These are phyloP conservation scores for Lactarius quietus DNA, from an alignment of 768 basidiomycete species.

Conservation along the genomic window DNA sequence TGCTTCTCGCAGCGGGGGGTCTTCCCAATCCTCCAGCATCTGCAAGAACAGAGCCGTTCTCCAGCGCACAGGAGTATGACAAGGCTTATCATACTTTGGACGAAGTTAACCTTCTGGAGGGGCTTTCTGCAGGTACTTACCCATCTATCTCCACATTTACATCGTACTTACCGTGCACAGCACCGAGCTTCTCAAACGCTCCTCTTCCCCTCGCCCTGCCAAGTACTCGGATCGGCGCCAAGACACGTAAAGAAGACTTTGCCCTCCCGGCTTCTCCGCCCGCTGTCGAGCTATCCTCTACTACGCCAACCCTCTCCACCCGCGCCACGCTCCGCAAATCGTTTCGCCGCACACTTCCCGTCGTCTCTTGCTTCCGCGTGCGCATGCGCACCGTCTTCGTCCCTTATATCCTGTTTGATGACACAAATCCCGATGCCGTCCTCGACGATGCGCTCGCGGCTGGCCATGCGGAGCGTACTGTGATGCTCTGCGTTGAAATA, in stretches of 20 bases:
- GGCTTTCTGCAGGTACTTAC: slow-evolving; percentile 54
- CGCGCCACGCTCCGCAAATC: slow-evolving; percentile 80
- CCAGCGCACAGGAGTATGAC: slow-evolving; percentile 38
- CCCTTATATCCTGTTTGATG: slow-evolving; percentile 68
- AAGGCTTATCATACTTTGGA: slow-evolving; percentile 47
- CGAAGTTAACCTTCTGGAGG: slow-evolving; percentile 66
- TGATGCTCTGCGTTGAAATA: slow-evolving; percentile 88
- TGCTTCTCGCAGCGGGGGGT: slow-evolving; percentile 35
- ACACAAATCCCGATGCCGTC: slow-evolving; percentile 32
- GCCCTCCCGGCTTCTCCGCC: slow-evolving; percentile 51
- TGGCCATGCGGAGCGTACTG: slow-evolving; percentile 76
- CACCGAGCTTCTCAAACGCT: slow-evolving; percentile 41
- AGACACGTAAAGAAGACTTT: slow-evolving; percentile 57
- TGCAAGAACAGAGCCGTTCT: slow-evolving; percentile 28
- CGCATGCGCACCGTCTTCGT: slow-evolving; percentile 95
- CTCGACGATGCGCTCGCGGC: slow-evolving; percentile 49
- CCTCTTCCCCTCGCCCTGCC: slow-evolving; percentile 50
- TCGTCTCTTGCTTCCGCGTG: slow-evolving; percentile 81
- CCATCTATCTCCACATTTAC: slow-evolving; percentile 1
- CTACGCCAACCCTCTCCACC: slow-evolving; percentile 30
- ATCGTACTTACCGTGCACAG: slow-evolving; percentile 31
- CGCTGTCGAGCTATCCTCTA: slow-evolving; percentile 40
- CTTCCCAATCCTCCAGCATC: slow-evolving; percentile 35
- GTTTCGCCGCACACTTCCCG: slow-evolving; percentile 72
- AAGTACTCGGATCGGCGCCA: slow-evolving; percentile 64